Base-by-base conservation (phyloP, 768 basidiomycete species). In the Phlebiopsis flavidoalba region DNA sequence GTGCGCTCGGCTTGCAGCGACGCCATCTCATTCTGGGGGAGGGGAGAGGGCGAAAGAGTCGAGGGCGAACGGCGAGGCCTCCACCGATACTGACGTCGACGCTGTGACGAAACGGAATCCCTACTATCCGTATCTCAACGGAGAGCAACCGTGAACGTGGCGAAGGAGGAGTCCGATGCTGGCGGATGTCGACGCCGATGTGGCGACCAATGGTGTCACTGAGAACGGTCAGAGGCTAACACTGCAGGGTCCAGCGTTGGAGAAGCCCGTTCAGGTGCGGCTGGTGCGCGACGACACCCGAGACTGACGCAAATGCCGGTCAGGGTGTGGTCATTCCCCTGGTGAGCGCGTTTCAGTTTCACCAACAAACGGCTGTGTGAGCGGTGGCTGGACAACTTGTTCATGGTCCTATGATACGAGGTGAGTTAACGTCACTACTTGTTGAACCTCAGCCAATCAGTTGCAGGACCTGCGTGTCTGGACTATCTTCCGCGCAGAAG, bases 351-450 rank as follows among this genome's bases (percentile, higher is more conserved):
- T 93, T n/a, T 92, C 72, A 92, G 94, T 22, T 97, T 99, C 75
- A 94, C 87, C 70, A 98, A 93, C 75, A 99, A 98, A 79, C 82
- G 97, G 51, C 76, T 99, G 40, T 99, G 97, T 69, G 97, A 98
- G 71, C 81, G 96, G 53, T 98, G 97, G 97, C 79, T 99, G 51
- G 95, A 98, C 70, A 98, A 98, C 66, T 72, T 98, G 62, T 99
- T 96, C 77, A 98, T 97, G 94, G 95, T 98, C 3, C 77, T 99
- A 5, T n/a, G n/a, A n/a, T 98, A 98, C 70, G 95, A 98, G 84
- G 95, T 91, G 53, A 40, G 81, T 72, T 5, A 15, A 40, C 8
- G 24, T 31, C 26, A 31, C 36, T 47, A 33, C 37, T 19, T 3
- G 8, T 45, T 37, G 24, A 19, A 40, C 22, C 33, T 54, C 33